Conservation (phyloP, 306 rosid species). For the Trichosanthes cucumerina region DNA sequence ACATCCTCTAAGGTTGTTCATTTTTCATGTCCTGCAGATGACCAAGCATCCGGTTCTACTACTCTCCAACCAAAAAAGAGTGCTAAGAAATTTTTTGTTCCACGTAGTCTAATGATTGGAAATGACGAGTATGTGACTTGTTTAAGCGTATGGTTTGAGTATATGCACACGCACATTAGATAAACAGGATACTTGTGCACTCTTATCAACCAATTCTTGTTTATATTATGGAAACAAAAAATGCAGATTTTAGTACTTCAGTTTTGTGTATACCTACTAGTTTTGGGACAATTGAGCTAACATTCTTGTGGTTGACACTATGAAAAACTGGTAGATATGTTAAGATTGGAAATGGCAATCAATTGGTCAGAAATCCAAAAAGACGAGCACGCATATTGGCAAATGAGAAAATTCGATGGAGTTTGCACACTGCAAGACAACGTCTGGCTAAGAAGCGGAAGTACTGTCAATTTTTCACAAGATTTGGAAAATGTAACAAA, state of each 20-base stretch:
- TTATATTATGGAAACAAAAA: not conserved
- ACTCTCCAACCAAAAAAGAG: slow-evolving; percentile 34
- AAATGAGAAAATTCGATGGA: slow-evolving; percentile 93
- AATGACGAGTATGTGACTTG: slow-evolving; percentile 71
- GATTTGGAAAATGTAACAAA: slow-evolving; percentile 92
- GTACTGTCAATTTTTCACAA: slow-evolving; percentile 86
- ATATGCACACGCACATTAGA: not conserved
- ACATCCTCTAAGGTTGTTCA: not conserved
- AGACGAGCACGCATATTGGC: slow-evolving; percentile 82
- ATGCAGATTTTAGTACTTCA: slow-evolving; percentile 1
- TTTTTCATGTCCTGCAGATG: slow-evolving; percentile 33
- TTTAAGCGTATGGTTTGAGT: not conserved
- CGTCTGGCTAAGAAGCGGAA: slow-evolving; percentile 80
- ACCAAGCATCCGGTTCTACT: slow-evolving; percentile 38
- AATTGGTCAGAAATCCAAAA: slow-evolving; percentile 88
- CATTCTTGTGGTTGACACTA: not conserved
- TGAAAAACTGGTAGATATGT: slow-evolving; percentile 54
- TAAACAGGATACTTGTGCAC: not conserved
- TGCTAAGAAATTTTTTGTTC: slow-evolving; percentile 55
- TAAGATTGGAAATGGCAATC: slow-evolving; percentile 82
- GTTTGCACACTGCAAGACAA: slow-evolving; percentile 92
- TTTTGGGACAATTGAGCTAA: not conserved
- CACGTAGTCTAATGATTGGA: slow-evolving; percentile 86
- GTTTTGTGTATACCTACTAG: not conserved
- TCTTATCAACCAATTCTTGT: not conserved